A percentile compares a stretch with the other conserved stretches of the same genome.
Conservation (phyloP, 768 basidiomycete genomes). For the Cystofilobasidium capitatum region DNA sequence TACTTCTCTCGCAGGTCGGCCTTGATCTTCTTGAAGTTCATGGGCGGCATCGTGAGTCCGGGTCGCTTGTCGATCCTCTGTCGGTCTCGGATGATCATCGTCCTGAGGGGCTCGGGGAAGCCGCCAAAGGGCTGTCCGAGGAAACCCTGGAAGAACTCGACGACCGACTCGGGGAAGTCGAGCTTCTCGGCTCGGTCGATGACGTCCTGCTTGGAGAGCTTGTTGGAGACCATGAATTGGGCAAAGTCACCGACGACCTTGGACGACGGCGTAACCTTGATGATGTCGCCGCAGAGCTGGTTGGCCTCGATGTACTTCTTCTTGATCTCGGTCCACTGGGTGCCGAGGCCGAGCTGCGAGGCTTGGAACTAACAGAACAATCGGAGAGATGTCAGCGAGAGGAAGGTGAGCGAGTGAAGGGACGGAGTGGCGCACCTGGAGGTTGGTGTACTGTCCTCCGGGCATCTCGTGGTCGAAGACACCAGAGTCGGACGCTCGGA, state of each 20-base stretch:
- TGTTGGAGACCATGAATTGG: slow-evolving; percentile 97
- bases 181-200: slow-evolving; percentile 73
- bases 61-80: slow-evolving; percentile 88
- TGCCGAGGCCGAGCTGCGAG: slow-evolving; percentile 87
- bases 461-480: slow-evolving; percentile 99
- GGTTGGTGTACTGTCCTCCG: slow-evolving; percentile 51
- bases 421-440: no score
- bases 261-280: slow-evolving; percentile 98
- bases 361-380: slow-evolving; percentile 99
- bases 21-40: slow-evolving; percentile 96
- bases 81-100: slow-evolving; percentile 83
- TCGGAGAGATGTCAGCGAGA: slow-evolving; percentile 3
- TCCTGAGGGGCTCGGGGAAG: slow-evolving; percentile 93
- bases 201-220: slow-evolving; percentile 75
- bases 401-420: no score
- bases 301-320: slow-evolving; percentile 98
- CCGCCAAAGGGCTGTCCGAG: slow-evolving; percentile 96
- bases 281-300: slow-evolving; percentile 92
- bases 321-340: slow-evolving; percentile 94
- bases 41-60: slow-evolving; percentile 70
- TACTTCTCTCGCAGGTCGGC: slow-evolving; percentile 83
- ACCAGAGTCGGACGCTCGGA: slow-evolving; percentile 90
- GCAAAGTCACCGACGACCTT: slow-evolving; percentile 99
- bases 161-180: slow-evolving; percentile 86
- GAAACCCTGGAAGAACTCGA: slow-evolving; percentile 60